Evolutionary conservation across 164 flowering plant genomes (phyloP).

Genomic region (Brasenia schreberi): DNA sequence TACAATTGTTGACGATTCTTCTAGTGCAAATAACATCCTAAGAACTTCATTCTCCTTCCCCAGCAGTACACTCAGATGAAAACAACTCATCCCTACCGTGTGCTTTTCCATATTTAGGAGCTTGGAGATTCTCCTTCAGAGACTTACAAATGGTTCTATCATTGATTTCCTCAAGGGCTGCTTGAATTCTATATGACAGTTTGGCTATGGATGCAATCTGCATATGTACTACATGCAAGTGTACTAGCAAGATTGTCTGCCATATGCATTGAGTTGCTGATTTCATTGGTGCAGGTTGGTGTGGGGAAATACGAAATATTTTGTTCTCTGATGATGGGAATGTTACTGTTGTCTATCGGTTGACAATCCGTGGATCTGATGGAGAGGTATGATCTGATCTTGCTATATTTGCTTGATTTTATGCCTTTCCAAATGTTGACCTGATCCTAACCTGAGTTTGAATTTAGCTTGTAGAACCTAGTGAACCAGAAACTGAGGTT

Average conservation of each 20-base stretch:
- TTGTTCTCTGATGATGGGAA: conserved; percentile 76
- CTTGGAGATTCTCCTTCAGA: neutral
- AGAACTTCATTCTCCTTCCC: too few species aligned
- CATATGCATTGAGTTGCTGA: neutral
- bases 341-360: conserved; percentile 91
- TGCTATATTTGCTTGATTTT: neutral
- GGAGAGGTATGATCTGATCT: conserved; percentile 59
- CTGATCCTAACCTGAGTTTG: neutral
- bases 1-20: too few species aligned
- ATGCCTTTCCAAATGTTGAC: neutral
- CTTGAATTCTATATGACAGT: neutral
- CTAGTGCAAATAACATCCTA: too few species aligned
- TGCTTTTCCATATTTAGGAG: too few species aligned
- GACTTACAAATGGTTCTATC: neutral
- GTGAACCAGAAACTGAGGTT: too few species aligned
- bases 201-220: neutral
- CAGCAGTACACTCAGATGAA: too few species aligned
- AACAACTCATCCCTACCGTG: too few species aligned
- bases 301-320: conserved; percentile 92
- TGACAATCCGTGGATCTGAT: conserved; percentile 92
- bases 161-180: neutral
- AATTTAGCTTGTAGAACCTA: too few species aligned
- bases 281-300: conserved; percentile 63
- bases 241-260: neutral
- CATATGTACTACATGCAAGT: neutral